These are phyloP conservation scores for Castanospermum australe DNA, from an alignment of 306 rosid species.

Conservation along the genomic window DNA sequence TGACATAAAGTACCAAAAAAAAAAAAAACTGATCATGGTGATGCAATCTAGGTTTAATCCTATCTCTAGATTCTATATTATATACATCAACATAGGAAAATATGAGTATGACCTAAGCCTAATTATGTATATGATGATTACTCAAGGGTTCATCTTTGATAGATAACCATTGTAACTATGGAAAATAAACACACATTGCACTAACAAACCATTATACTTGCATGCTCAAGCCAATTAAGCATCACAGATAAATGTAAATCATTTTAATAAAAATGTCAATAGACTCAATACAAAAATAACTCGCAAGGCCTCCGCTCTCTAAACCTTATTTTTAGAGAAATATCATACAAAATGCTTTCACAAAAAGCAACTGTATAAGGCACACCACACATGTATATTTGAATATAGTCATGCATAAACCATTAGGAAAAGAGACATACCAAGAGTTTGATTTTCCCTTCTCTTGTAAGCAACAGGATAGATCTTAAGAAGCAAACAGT, in stretches of 20 bases:
- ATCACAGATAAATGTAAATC: too few species aligned
- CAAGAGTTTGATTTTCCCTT: conserved; percentile 61
- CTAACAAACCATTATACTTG: too few species aligned
- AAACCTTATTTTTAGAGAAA: not conserved
- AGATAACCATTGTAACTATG: too few species aligned
- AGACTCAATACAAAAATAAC: not conserved
- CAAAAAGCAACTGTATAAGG: not conserved
- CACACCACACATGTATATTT: not conserved
- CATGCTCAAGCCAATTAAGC: too few species aligned
- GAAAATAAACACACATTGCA: too few species aligned
- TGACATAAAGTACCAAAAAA: not conserved
- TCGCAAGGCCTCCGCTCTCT: not conserved
- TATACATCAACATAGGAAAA: too few species aligned
- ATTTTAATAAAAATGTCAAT: too few species aligned
- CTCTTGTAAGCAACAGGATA: conserved; percentile 62
- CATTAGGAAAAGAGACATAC: conserved; percentile 37
- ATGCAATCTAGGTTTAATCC: too few species aligned
- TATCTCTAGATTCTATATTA: too few species aligned
- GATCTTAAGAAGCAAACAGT: conserved; percentile 66
- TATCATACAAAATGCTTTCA: not conserved
- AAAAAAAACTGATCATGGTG: not conserved
- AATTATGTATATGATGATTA: too few species aligned
- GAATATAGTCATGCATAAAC: not conserved
- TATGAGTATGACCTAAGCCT: too few species aligned
- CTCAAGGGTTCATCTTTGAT: too few species aligned